Evolutionary conservation across 768 basidiomycete genomes (phyloP).

Genomic region (Leccinum longicurvipes): DNA sequence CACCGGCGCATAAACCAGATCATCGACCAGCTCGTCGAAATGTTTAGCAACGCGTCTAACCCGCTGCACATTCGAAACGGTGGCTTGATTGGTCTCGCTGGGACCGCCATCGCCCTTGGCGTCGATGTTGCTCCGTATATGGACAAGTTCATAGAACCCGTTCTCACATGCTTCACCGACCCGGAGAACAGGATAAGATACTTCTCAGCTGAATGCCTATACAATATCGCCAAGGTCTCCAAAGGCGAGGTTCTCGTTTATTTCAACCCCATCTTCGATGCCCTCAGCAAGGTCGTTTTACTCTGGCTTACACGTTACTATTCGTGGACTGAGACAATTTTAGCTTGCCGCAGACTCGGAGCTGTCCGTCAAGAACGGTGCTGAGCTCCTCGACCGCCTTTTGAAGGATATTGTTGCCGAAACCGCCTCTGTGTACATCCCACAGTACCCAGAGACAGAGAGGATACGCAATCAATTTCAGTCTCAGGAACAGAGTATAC

Average conservation of each 20-base stretch:
- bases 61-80: slow-evolving; percentile 90
- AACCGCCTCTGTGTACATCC: slow-evolving; percentile 91
- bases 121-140: slow-evolving; percentile 93
- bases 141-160: slow-evolving; percentile 85
- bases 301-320: neutral
- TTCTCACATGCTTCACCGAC: slow-evolving; percentile 91
- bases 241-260: slow-evolving; percentile 96
- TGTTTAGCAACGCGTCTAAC: slow-evolving; percentile 83
- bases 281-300: slow-evolving; percentile 81
- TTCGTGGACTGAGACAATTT: slow-evolving; percentile 7
- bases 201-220: slow-evolving; percentile 96
- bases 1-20: slow-evolving; percentile 79
- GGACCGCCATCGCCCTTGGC: slow-evolving; percentile 94
- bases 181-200: slow-evolving; percentile 93
- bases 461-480: slow-evolving; percentile 49
- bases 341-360: slow-evolving; percentile 97
- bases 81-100: slow-evolving; percentile 93
- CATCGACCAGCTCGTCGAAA: slow-evolving; percentile 90
- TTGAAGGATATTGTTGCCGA: slow-evolving; percentile 98
- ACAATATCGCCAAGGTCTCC: slow-evolving; percentile 97
- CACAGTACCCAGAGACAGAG: slow-evolving; percentile 80
- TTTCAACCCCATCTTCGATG: slow-evolving; percentile 98
- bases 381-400: slow-evolving; percentile 93
- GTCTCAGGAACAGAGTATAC: slow-evolving; percentile 47
- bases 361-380: slow-evolving; percentile 95